These are phyloP conservation scores for Fraxinus excelsior DNA, from an alignment of 257 asterid genomes.

Conservation along the genomic window DNA sequence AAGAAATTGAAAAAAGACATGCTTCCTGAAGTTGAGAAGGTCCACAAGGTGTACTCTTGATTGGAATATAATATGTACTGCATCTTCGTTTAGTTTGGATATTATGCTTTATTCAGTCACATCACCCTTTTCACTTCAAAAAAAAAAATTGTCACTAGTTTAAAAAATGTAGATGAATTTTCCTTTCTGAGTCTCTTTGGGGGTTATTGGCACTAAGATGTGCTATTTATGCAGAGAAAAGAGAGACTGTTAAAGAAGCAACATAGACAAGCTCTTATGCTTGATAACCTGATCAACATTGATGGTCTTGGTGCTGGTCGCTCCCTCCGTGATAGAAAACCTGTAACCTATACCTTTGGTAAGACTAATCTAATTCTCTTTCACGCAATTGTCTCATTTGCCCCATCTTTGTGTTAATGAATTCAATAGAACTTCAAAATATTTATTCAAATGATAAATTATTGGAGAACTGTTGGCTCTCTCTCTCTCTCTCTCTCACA, in stretches of 20 bases:
- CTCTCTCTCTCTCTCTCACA: no score
- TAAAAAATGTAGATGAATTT: constrained; percentile 12
- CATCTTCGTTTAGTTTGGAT: constrained; percentile 19
- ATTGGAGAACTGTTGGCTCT: not conserved
- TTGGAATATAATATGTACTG: constrained; percentile 20
- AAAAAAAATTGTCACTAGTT: constrained; percentile 1
- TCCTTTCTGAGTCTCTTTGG: constrained; percentile 11
- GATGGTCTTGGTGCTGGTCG: constrained; percentile 81
- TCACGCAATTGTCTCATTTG: not conserved
- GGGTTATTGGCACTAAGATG: constrained; percentile 27
- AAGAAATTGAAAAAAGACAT: constrained; percentile 82
- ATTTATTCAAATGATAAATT: not conserved
- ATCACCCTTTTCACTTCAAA: constrained; percentile 2
- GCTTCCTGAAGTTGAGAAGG: constrained; percentile 93
- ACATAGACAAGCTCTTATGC: constrained; percentile 93
- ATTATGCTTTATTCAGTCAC: constrained; percentile 1
- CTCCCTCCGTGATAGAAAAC: constrained; percentile 93
- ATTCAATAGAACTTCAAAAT: not conserved
- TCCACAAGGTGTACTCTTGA: constrained; percentile 66
- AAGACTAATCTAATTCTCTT: constrained; percentile 24
- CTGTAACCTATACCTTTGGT: constrained; percentile 94
- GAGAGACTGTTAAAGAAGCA: constrained; percentile 88
- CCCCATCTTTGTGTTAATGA: no score
- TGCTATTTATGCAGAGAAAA: constrained; percentile 60
- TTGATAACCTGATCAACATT: constrained; percentile 69